Base-by-base conservation (phyloP, 768 basidiomycete species). In the Boletus eberwhitei region DNA sequence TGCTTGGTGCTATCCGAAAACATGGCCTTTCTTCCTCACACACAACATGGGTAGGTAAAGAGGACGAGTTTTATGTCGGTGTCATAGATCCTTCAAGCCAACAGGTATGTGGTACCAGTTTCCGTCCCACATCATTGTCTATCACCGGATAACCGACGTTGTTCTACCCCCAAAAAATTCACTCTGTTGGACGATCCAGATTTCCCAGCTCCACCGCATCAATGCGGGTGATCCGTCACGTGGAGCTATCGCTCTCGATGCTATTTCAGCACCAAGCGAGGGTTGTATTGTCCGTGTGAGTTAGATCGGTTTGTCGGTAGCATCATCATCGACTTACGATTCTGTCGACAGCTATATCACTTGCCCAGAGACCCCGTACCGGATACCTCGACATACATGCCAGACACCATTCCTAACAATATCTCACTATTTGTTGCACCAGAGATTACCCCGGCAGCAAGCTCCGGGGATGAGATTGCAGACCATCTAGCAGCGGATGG, bases 171-270 rank as follows among this genome's bases (percentile, higher is more conserved):
- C 38, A 37, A 31, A 54, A 31, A 8, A 22, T 36, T 4, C 32
- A 2, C 6, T 21, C 22, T 41, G 7, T 42, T 37, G 21, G 12
- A 32, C 29, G 49, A 35, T 31, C 9, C 49, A 84, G 80, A 57
- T 79, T 3, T 61, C 64, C 21, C 77, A 78, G 43, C 73, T 86
- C 37, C 80, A 80, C 61, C 77, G 71, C 51, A 84, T 91, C 54
- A 82, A 76, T 22, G 84, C 88, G 0, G 89, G 89, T 4, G 87
- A 87, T 62, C 88, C 87, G 2, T 82, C 83, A 16, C 78, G 85
- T 7, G 89, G 89, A 3, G 77, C 78, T 4, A 76, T 90, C 14
- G 81, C 88, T 1, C 71, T 91, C 1, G 80, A 82, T 21, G 72
- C 80, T 2, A 71, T 75, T 21, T 72, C 70, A 14, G 79, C 84